These are phyloP conservation scores for Neltuma alba DNA, from an alignment of 306 rosid genomes.

Conservation along the genomic window DNA sequence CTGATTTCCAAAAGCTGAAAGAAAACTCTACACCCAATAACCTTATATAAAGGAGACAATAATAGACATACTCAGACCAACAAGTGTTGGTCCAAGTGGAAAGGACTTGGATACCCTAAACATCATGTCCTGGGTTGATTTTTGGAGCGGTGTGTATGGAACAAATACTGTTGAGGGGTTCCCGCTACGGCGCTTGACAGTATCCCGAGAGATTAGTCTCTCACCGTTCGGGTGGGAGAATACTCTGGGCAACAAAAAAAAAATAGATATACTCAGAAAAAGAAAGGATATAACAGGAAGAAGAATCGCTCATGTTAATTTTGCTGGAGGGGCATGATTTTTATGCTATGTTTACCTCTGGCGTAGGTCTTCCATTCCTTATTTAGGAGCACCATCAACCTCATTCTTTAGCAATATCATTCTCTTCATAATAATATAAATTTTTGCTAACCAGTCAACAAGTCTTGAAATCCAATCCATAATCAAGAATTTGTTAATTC, in stretches of 20 bases:
- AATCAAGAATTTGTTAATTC: conserved; percentile 13
- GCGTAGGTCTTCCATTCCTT: not conserved
- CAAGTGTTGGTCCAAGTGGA: too few species aligned
- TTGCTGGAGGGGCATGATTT: not conserved
- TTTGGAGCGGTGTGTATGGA: too few species aligned
- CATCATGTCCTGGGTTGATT: too few species aligned
- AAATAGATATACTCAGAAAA: not conserved
- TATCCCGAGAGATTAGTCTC: too few species aligned
- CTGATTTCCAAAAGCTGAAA: not conserved
- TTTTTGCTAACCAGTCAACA: conserved; percentile 11
- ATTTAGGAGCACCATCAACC: not conserved
- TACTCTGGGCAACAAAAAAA: too few species aligned
- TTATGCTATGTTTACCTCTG: not conserved
- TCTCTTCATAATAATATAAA: conserved; percentile 16
- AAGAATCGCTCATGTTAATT: not conserved
- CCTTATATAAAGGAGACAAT: not conserved
- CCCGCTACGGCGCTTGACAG: too few species aligned
- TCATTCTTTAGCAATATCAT: not conserved
- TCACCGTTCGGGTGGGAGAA: too few species aligned
- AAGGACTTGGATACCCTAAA: too few species aligned
- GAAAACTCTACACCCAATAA: not conserved
- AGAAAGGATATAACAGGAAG: not conserved
- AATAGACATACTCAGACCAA: not conserved
- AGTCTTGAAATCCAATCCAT: too few species aligned
- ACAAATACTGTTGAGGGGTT: too few species aligned